phyloP scores from a whole-genome alignment of 495 filamentous ascomycete genomes.

The Podospora pseudopauciseta region DNA sequence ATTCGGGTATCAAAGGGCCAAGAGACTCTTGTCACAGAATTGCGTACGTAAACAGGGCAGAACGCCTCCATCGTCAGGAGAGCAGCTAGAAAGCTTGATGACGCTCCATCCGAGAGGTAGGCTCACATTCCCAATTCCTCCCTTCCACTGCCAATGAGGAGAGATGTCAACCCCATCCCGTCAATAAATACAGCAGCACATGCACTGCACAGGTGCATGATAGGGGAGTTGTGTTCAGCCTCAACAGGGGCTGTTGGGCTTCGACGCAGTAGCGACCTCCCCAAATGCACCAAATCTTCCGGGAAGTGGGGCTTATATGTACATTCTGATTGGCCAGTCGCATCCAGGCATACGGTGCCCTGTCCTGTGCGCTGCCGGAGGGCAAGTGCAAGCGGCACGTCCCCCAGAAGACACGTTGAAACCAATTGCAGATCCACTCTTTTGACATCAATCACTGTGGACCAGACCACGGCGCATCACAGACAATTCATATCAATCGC shows the following conservation, averaged over 20 bases:
- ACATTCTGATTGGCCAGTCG: background rate
- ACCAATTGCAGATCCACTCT: conserved; percentile 8
- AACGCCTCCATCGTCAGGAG: background rate
- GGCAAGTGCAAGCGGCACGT: background rate
- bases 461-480: background rate
- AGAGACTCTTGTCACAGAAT: background rate
- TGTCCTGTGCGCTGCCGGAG: background rate
- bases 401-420: conserved; percentile 22
- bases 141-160: background rate
- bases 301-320: background rate
- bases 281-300: background rate
- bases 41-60: background rate
- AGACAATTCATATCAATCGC: background rate
- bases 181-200: background rate
- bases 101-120: background rate
- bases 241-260: conserved; percentile 2
- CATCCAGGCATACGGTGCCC: background rate
- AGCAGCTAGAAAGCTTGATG: background rate
- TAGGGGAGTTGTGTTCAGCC: conserved; percentile 2
- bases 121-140: background rate
- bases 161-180: background rate
- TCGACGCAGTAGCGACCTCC: conserved; percentile 1
- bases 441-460: background rate
- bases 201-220: background rate
- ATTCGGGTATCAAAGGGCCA: conserved; percentile 10